phyloP scores from a whole-genome alignment of 2,329 filamentous ascomycete species.

The Microsporum ferrugineum region DNA sequence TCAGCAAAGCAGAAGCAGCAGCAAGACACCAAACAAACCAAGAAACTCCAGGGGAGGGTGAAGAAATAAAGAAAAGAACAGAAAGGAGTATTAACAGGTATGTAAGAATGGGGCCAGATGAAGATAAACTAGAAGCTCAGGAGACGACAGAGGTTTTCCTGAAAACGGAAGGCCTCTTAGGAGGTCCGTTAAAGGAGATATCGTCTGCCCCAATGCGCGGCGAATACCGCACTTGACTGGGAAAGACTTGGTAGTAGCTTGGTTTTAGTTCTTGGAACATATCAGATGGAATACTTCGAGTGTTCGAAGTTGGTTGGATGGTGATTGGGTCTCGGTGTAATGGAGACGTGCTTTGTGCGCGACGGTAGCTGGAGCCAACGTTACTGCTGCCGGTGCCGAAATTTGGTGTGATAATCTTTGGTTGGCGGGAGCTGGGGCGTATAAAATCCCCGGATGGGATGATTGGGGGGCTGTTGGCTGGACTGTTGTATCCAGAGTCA shows the following conservation, averaged over 20 bases:
- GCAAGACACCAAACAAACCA: not conserved
- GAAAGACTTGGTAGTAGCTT: not conserved
- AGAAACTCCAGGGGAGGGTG: not conserved
- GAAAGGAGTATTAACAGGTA: not conserved
- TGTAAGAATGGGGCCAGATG: not conserved
- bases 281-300: not conserved
- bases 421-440: constrained; percentile 25
- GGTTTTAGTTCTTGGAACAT: constrained; percentile 3
- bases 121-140: not conserved
- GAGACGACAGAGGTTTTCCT: not conserved
- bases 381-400: constrained; percentile 22
- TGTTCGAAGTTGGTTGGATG: not conserved
- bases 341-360: constrained; percentile 12
- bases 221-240: not conserved
- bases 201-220: not conserved
- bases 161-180: not conserved
- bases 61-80: not conserved
- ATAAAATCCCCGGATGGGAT: constrained; percentile 22
- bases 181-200: not conserved
- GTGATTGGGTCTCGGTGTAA: not conserved
- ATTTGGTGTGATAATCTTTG: constrained; percentile 22
- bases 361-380: constrained; percentile 23
- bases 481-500: constrained; percentile 38
- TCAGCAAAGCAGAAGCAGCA: not conserved
- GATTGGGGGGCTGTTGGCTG: constrained; percentile 31